Evolutionary conservation across 2,329 filamentous ascomycete species (phyloP).

Genomic region (Pestalotiopsis sp.): DNA sequence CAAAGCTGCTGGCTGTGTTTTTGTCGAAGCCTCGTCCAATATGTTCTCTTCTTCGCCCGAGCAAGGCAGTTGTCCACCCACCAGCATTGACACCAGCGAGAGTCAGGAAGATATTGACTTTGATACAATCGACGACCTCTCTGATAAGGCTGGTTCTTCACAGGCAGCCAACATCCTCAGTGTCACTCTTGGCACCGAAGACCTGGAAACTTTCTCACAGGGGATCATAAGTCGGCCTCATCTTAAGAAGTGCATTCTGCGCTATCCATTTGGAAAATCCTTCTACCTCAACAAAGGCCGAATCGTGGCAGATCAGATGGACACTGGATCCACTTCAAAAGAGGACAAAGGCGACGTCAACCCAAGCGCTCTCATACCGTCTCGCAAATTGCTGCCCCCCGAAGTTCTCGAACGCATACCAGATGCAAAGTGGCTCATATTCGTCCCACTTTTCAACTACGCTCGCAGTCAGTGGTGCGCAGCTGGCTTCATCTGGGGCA

Average conservation of each 20-base stretch:
- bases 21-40: conserved; percentile 17
- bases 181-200: not conserved
- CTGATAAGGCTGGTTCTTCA: not conserved
- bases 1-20: conserved; percentile 19
- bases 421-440: conserved; percentile 33
- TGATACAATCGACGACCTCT: conserved; percentile 8
- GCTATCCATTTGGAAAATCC: conserved; percentile 23
- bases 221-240: conserved; percentile 18
- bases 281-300: conserved; percentile 22
- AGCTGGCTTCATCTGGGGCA: conserved; percentile 7
- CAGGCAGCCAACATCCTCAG: not conserved
- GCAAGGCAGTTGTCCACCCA: conserved; percentile 13
- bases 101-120: conserved; percentile 12
- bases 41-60: conserved; percentile 16
- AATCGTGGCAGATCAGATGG: conserved; percentile 8
- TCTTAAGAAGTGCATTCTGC: conserved; percentile 20
- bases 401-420: conserved; percentile 35
- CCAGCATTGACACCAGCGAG: conserved; percentile 4
- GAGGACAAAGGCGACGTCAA: not conserved
- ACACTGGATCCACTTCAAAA: not conserved
- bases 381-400: conserved; percentile 16
- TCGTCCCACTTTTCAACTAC: conserved; percentile 36
- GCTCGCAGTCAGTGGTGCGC: conserved; percentile 27
- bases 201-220: not conserved
- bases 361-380: not conserved